phyloP scores from a whole-genome alignment of 2,329 filamentous ascomycete genomes.

The Calonectria multiphialidica region DNA sequence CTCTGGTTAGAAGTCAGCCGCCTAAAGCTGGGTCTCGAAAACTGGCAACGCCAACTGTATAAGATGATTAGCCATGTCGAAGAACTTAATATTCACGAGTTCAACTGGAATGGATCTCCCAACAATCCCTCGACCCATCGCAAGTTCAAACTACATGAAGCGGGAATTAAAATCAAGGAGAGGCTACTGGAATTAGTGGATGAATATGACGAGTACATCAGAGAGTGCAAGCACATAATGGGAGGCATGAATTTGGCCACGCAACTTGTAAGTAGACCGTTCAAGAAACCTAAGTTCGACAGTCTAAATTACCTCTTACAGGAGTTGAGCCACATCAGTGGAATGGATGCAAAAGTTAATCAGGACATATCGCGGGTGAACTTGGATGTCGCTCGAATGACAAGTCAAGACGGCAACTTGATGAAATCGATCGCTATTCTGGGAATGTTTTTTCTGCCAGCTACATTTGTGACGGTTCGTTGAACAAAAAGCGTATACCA shows the following conservation, averaged over 20 bases:
- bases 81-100: slow-evolving; percentile 12
- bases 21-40: slow-evolving; percentile 29
- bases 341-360: slow-evolving; percentile 26
- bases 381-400: slow-evolving; percentile 23
- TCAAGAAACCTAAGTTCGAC: too few species aligned
- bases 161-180: slow-evolving; percentile 12
- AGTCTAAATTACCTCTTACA: neutral
- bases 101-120: neutral
- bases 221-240: slow-evolving; percentile 28
- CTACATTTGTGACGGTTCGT: slow-evolving; percentile 41
- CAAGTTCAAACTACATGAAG: neutral
- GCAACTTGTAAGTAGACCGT: slow-evolving; percentile 21
- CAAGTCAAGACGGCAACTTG: slow-evolving; percentile 27
- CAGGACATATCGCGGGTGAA: slow-evolving; percentile 16
- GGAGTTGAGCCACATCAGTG: slow-evolving; percentile 14
- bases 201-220: slow-evolving; percentile 31
- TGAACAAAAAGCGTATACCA: neutral
- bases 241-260: slow-evolving; percentile 31
- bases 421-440: slow-evolving; percentile 35
- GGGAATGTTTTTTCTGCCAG: slow-evolving; percentile 43
- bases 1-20: slow-evolving; percentile 34
- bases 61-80: slow-evolving; percentile 37
- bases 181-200: slow-evolving; percentile 28
- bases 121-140: neutral
- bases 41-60: slow-evolving; percentile 34